Base-by-base conservation (phyloP, 129 eudicot genomes). In the Flaveria ramosissima region DNA sequence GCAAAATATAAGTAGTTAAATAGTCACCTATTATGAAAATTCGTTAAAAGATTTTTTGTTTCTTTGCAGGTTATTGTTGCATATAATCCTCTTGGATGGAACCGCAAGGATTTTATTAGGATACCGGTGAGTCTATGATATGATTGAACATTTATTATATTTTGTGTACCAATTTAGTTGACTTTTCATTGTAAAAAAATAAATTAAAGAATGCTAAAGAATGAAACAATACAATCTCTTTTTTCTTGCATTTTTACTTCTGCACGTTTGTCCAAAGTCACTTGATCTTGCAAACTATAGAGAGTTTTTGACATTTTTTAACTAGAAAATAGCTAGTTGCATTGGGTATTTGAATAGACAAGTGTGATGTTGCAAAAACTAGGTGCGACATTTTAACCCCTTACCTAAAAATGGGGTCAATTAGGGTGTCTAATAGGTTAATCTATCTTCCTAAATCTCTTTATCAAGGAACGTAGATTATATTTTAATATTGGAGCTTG, bases 31-130 rank as follows among this genome's bases (percentile, higher is more conserved):
- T 45, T 7, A 66, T 36, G 68, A 42, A 52, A 26, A 52, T 73
- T n/a, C 0, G 21, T 16, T 46, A 15, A 45, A 32, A 20, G 39
- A 32, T 2, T 9, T 67, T 41, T 7, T 74, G 43, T 46, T 53
- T 7, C 42, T 65, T 75, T 77, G 74, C 87, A 93, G 97, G 90
- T 90, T 75, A 85, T 93, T 53, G 92, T 90, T 72, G 98, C 88
- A 78, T 93, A 93, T 50, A 93, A 93, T 78, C 86, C 98, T 65
- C 98, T 90, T 74, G 98, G 97, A 71, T 93, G 98, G 98, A 81
- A 81, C n/a, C 97, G 98, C 2, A 76, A 83, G 26, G 96, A 90
- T 56, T 47, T 81, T 51, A 78, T 93, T 77, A 87, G 84, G 88
- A 85, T 93, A 72, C 98, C 98, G 23, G 97, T 93, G 70, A 83